phyloP scores from a whole-genome alignment of 2,329 filamentous ascomycete species.

The Penicillium sp. region DNA sequence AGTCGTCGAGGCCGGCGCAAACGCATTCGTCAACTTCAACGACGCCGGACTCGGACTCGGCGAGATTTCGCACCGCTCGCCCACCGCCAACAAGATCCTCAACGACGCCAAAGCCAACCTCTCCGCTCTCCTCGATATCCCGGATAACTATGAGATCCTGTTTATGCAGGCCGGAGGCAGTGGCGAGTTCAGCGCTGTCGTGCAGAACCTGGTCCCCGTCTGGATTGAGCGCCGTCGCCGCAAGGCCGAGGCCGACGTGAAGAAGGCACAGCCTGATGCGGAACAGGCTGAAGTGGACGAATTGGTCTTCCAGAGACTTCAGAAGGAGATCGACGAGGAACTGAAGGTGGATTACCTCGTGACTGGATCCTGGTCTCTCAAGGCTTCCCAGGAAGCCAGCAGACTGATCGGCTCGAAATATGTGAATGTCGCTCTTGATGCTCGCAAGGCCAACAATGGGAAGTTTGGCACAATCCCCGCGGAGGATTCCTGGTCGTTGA shows the following conservation, averaged over 20 bases:
- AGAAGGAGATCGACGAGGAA: constrained; percentile 64
- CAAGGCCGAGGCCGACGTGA: constrained; percentile 57
- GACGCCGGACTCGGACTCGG: constrained; percentile 78
- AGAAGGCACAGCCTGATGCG: constrained; percentile 37
- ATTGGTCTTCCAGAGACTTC: constrained; percentile 58
- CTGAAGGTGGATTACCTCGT: constrained; percentile 85
- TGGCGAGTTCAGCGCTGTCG: constrained; percentile 77
- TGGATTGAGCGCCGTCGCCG: constrained; percentile 72
- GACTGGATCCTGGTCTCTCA: constrained; percentile 86
- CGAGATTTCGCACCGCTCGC: constrained; percentile 86
- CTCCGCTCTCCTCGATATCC: constrained; percentile 71
- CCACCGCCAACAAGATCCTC: constrained; percentile 73
- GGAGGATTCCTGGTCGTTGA: constrained; percentile 72
- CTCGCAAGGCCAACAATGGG: constrained; percentile 61
- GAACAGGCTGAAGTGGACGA: constrained; percentile 54
- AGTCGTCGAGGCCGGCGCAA: constrained; percentile 72
- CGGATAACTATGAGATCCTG: constrained; percentile 79
- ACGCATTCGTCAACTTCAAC: constrained; percentile 77
- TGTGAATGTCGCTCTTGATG: constrained; percentile 75
- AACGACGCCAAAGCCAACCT: constrained; percentile 74
- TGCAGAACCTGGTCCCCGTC: constrained; percentile 78
- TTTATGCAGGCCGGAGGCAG: constrained; percentile 70
- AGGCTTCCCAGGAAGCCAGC: constrained; percentile 79
- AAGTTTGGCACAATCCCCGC: constrained; percentile 84
- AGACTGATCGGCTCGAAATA: constrained; percentile 70